Conservation (phyloP, 306 rosid genomes). For the Rubus idaeus region DNA sequence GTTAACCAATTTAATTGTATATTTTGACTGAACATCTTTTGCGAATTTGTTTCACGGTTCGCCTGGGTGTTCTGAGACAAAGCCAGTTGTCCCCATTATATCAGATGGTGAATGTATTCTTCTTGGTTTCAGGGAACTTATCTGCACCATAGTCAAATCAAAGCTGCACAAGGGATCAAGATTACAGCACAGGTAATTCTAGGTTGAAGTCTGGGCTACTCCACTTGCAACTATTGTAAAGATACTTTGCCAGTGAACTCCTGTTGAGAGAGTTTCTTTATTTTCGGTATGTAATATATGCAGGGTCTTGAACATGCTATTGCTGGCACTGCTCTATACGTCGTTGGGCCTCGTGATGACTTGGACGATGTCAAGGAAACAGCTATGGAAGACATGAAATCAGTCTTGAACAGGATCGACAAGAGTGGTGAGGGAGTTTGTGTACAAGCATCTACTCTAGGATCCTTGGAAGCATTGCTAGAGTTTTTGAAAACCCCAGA, state of each 20-base stretch:
- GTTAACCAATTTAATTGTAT: not conserved
- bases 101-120: conserved; percentile 15
- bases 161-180: conserved; percentile 98
- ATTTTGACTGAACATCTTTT: not conserved
- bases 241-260: not conserved
- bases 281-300: conserved; percentile 9
- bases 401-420: conserved; percentile 87
- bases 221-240: not conserved
- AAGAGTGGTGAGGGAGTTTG: conserved; percentile 94
- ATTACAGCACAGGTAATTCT: conserved; percentile 86
- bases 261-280: not conserved
- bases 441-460: conserved; percentile 96
- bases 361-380: conserved; percentile 67
- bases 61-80: not conserved
- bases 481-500: conserved; percentile 90
- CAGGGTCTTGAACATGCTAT: conserved; percentile 98
- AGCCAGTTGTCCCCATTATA: not conserved
- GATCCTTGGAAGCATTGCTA: conserved; percentile 91
- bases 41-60: not conserved
- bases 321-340: conserved; percentile 85
- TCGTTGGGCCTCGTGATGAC: conserved; percentile 84
- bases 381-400: conserved; percentile 83
- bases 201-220: conserved; percentile 18
- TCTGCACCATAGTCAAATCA: conserved; percentile 87
- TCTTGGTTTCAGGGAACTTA: conserved; percentile 77